Conservation (phyloP, 441 rosid species). For the Raphanus hybrid region DNA sequence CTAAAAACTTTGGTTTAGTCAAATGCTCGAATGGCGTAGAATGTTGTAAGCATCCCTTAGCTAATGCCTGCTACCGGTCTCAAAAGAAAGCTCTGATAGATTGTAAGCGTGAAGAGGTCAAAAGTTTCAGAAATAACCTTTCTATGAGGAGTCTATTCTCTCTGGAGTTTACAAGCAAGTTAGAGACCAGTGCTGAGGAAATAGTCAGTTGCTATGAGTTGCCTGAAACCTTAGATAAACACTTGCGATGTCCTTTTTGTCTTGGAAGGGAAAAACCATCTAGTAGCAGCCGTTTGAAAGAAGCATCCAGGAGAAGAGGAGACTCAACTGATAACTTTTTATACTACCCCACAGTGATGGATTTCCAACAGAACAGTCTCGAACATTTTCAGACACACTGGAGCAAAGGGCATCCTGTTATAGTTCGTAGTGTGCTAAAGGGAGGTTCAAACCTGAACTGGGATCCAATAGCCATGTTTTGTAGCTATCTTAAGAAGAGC, state of each 20-base stretch:
- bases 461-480: constrained; percentile 91
- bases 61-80: constrained; percentile 10
- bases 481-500: constrained; percentile 74
- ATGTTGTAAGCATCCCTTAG: constrained; percentile 14
- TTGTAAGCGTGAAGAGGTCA: constrained; percentile 46
- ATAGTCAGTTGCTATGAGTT: constrained; percentile 89
- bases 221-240: constrained; percentile 71
- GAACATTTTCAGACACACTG: constrained; percentile 99
- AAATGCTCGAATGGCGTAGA: constrained; percentile 47
- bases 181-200: constrained; percentile 90
- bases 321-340: constrained; percentile 69
- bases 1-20: constrained; percentile 49
- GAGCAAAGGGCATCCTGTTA: constrained; percentile 94
- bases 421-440: constrained; percentile 72
- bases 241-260: constrained; percentile 73
- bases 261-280: constrained; percentile 45
- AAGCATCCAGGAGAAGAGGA: constrained; percentile 79
- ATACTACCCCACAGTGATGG: constrained; percentile 63
- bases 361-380: constrained; percentile 63
- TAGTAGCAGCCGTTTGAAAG: constrained; percentile 57
- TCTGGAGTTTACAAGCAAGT: constrained; percentile 61
- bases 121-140: constrained; percentile 66
- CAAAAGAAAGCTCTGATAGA: background rate
- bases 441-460: constrained; percentile 64
- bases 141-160: constrained; percentile 66